phyloP scores from a whole-genome alignment of 169 alveolate species.

The Eimeria brunetti region DNA sequence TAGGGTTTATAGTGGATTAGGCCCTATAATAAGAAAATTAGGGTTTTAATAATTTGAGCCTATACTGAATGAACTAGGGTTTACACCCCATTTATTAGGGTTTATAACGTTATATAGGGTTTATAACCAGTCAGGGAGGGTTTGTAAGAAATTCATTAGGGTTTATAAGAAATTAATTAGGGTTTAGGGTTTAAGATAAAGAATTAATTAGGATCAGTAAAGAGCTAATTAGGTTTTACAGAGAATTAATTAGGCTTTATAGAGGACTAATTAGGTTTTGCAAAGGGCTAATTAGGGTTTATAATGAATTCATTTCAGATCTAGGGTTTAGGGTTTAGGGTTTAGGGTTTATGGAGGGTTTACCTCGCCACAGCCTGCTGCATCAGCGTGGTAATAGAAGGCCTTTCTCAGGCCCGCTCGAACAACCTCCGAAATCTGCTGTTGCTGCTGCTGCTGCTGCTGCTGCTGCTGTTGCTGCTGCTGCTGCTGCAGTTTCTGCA shows the following conservation, averaged over 20 bases:
- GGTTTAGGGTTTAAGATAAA: not conserved
- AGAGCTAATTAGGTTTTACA: not conserved
- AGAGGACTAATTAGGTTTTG: not conserved
- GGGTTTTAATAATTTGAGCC: too few species aligned
- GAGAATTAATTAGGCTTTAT: not conserved
- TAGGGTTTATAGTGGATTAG: not conserved
- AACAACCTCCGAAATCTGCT: not conserved
- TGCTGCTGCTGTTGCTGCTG: slow-evolving; percentile 1
- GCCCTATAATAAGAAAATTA: too few species aligned
- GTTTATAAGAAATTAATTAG: not conserved
- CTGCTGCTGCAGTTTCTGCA: not conserved
- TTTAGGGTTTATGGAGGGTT: not conserved
- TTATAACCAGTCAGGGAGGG: too few species aligned
- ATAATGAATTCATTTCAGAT: not conserved
- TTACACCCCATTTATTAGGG: too few species aligned
- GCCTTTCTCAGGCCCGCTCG: slow-evolving; percentile 25
- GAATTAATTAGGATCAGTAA: not conserved
- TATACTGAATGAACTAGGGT: too few species aligned
- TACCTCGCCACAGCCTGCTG: slow-evolving; percentile 48
- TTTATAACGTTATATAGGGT: too few species aligned
- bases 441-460: not conserved
- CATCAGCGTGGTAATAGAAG: not conserved
- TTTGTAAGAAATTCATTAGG: not conserved
- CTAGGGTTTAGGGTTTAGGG: not conserved
- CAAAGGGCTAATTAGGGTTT: not conserved